Percentiles rank a stretch among this genome's conserved stretches.
Evolutionary conservation across 2,329 filamentous ascomycete species (phyloP).

Genomic region (Colletotrichum falcatum): DNA sequence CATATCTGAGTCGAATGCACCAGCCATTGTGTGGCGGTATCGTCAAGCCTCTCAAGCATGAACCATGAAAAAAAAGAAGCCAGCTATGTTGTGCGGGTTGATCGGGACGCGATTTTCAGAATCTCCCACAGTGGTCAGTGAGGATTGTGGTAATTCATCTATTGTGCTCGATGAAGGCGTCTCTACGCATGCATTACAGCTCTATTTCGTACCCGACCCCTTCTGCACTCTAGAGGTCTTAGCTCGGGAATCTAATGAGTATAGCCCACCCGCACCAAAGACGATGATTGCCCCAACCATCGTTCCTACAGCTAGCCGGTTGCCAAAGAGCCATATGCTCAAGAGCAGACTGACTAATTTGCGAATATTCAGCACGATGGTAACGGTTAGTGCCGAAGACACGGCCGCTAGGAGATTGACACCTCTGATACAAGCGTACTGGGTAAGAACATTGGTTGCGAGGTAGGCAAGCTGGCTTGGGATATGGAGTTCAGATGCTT

Average conservation of each 20-base stretch:
- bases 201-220: constrained; percentile 34
- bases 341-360: constrained; percentile 92
- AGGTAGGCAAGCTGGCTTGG: constrained; percentile 81
- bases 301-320: constrained; percentile 80
- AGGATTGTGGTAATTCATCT: not conserved
- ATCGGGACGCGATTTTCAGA: not conserved
- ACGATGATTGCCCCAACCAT: constrained; percentile 85
- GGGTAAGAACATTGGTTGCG: constrained; percentile 83
- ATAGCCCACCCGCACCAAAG: constrained; percentile 90
- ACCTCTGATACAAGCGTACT: constrained; percentile 94
- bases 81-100: not conserved
- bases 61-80: not conserved
- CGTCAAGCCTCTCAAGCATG: not conserved
- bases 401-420: constrained; percentile 93
- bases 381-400: constrained; percentile 92
- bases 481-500: constrained; percentile 56
- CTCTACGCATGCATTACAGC: not conserved
- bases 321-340: constrained; percentile 95
- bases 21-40: not conserved
- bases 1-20: not conserved
- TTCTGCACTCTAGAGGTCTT: constrained; percentile 46
- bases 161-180: not conserved
- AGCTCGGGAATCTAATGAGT: constrained; percentile 77
- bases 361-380: constrained; percentile 94
- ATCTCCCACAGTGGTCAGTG: no score